Conservation (phyloP, 2,329 filamentous ascomycete genomes). For the Xylariomycetidae sp. region DNA sequence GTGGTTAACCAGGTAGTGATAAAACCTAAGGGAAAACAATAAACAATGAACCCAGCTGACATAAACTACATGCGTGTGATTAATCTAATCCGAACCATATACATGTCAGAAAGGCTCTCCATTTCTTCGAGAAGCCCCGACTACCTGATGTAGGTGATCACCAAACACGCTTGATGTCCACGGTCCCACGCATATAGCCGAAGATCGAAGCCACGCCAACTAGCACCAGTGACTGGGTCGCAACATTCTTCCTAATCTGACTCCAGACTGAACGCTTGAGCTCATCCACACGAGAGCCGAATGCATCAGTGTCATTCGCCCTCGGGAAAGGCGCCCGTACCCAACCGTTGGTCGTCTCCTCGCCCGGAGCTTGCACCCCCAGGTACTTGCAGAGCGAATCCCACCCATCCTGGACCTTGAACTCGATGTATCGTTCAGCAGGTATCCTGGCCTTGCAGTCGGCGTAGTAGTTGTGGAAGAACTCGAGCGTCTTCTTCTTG, state of each 20-base stretch:
- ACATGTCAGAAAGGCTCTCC: too few species aligned
- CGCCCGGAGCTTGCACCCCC: conserved; percentile 4
- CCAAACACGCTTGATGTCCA: conserved; percentile 1
- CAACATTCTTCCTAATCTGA: conserved; percentile 5
- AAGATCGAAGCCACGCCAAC: background rate
- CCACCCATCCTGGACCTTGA: conserved; percentile 12
- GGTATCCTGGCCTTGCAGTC: conserved; percentile 10
- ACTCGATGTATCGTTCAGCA: conserved; percentile 8
- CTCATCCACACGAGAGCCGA: conserved; percentile 5
- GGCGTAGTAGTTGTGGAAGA: conserved; percentile 11
- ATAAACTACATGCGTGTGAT: too few species aligned
- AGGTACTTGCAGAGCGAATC: conserved; percentile 9
- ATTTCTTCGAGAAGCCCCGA: too few species aligned
- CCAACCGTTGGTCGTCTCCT: conserved; percentile 5
- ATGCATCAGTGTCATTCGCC: conserved; percentile 11
- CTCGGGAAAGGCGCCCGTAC: conserved; percentile 9
- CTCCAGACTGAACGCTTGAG: conserved; percentile 6
- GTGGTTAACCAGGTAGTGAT: too few species aligned
- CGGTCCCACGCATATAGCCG: background rate
- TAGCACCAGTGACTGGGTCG: conserved; percentile 3
- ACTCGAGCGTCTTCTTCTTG: conserved; percentile 8
- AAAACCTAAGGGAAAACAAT: too few species aligned
- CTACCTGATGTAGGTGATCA: too few species aligned
- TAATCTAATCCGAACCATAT: too few species aligned
- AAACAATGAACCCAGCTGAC: too few species aligned